phyloP scores from a whole-genome alignment of 2,329 filamentous ascomycete genomes.

The Monosporascus sp. region DNA sequence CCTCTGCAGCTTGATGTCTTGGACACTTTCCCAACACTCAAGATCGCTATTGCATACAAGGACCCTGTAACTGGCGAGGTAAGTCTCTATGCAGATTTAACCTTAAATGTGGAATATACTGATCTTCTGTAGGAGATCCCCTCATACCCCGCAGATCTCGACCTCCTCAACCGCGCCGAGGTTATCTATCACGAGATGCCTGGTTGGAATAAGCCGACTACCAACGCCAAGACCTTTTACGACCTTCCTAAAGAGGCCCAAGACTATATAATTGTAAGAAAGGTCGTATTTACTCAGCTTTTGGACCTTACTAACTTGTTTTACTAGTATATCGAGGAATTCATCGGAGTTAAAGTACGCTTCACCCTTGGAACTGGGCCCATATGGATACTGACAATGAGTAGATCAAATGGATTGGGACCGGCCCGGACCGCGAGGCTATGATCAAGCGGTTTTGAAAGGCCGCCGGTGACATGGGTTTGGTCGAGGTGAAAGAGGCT shows the following conservation, averaged over 20 bases:
- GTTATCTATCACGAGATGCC: conserved; percentile 49
- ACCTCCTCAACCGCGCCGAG: conserved; percentile 43
- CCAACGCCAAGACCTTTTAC: conserved; percentile 42
- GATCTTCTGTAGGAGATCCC: conserved; percentile 25
- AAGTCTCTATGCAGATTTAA: conserved; percentile 6
- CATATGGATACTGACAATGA: background rate
- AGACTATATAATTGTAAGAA: conserved; percentile 38
- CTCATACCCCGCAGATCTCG: conserved; percentile 50
- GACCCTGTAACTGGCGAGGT: conserved; percentile 21
- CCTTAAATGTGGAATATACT: background rate
- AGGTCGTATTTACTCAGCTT: conserved; percentile 22
- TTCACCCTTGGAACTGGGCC: background rate
- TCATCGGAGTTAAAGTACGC: conserved; percentile 8
- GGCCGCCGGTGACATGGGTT: too few species aligned
- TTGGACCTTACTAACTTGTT: background rate
- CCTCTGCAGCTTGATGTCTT: conserved; percentile 47
- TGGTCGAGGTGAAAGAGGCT: too few species aligned
- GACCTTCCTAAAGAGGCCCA: conserved; percentile 48
- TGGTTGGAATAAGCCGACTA: conserved; percentile 52
- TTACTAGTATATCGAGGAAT: conserved; percentile 5
- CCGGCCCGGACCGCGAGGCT: conserved; percentile 15
- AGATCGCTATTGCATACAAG: conserved; percentile 52
- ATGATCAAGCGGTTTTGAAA: conserved; percentile 7
- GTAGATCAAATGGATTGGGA: conserved; percentile 16
- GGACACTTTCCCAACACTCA: conserved; percentile 57